phyloP scores from a whole-genome alignment of 495 filamentous ascomycete species.

The Pseudevernia furfuracea region DNA sequence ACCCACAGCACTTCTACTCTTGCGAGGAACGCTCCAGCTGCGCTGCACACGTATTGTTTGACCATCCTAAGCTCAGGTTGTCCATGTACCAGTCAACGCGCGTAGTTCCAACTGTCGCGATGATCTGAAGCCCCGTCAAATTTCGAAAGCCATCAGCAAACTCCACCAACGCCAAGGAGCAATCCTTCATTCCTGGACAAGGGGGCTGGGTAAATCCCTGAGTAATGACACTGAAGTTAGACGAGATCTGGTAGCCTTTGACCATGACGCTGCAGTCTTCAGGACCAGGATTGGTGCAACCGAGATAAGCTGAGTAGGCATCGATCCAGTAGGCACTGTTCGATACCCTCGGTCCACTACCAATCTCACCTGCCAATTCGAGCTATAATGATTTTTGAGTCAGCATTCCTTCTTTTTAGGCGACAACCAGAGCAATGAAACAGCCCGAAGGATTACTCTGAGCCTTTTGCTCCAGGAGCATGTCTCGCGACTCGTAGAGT shows the following conservation, averaged over 20 bases:
- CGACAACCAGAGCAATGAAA: neutral
- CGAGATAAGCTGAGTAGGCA: conserved; percentile 34
- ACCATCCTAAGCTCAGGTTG: conserved; percentile 35
- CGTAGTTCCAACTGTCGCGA: conserved; percentile 30
- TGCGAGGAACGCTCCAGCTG: conserved; percentile 22
- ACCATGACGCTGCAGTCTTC: conserved; percentile 33
- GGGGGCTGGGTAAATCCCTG: conserved; percentile 33
- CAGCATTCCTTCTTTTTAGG: neutral
- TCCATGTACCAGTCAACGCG: conserved; percentile 38
- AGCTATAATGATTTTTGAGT: neutral
- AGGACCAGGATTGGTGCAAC: conserved; percentile 36
- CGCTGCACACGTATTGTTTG: conserved; percentile 39
- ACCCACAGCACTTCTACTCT: conserved; percentile 6
- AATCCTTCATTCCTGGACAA: conserved; percentile 30
- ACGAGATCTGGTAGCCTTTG: conserved; percentile 31
- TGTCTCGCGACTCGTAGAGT: neutral
- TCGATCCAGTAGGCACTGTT: conserved; percentile 41
- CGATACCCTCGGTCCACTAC: conserved; percentile 34
- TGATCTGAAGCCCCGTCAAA: conserved; percentile 37
- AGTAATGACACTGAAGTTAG: conserved; percentile 18
- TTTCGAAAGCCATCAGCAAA: conserved; percentile 31
- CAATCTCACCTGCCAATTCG: conserved; percentile 36
- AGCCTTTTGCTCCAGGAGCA: neutral
- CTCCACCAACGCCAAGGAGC: conserved; percentile 31
- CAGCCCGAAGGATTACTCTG: neutral